Base-by-base conservation (phyloP, 805 yeast species). In the Candida adriatica region DNA sequence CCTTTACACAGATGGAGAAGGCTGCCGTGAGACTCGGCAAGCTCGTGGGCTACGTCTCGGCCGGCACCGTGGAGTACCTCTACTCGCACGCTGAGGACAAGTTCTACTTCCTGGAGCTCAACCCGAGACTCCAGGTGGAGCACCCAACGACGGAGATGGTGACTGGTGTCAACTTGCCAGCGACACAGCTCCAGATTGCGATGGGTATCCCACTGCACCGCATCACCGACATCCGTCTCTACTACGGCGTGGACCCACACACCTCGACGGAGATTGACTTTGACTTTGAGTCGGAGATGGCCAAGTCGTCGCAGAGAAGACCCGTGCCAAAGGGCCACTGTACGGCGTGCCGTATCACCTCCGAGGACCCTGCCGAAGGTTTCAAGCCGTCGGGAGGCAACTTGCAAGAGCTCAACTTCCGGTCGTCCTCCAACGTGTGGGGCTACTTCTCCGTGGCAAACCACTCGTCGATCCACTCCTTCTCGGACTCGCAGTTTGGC, bases 101-200 rank as follows among this genome's bases (percentile, higher is more conserved):
- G 58, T 92, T 90, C 58, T 92, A 88, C 70, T 92, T 92, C 62
- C 70, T 92, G 58, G 99, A 92, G 66, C 73, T 92, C 58, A 92
- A 92, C 60, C 98, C 99, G 52, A 84, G 99, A 71, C 72, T 92
- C 59, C 99, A 92, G 70, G 99, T 92, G 38, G 99, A 92, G 72
- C 99, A 92, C 71, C 99, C 99, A 53, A 92, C 98, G 27, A 92
- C 98, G 24, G 99, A 92, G 67, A 92, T 92, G 99, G 98, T 87
- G 35, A 81, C 95, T 16, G 98, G 98, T 45, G 96, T 92, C 33
- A 94, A 92, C 56, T 71, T 92, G 57, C 99, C 99, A 18, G 95
- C 96, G 37, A 95, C 99, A 23, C 98, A 92, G 66, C 75, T 92
- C 46, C 98, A 92, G 66, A 85, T 92, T 62, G 97, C 98, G 42